Conservation (phyloP, 2,329 filamentous ascomycete species). For the Colletotrichum euphorbiae region DNA sequence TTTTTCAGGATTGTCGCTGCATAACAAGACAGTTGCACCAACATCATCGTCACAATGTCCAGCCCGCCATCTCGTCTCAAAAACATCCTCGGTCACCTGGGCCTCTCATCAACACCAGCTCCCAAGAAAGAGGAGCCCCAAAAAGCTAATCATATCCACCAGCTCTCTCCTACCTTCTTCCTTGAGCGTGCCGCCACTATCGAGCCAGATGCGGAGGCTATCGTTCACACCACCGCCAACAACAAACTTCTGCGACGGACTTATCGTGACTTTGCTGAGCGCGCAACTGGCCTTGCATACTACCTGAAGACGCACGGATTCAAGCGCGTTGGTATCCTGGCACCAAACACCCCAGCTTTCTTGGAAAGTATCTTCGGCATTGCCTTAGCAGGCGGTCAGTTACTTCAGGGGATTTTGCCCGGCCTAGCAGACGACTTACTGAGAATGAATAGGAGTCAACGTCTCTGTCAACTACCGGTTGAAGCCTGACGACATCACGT, state of each 20-base stretch:
- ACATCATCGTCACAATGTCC: slow-evolving; percentile 63
- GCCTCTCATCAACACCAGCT: slow-evolving; percentile 48
- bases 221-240: slow-evolving; percentile 87
- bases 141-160: slow-evolving; percentile 73
- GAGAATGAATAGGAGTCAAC: slow-evolving; percentile 65
- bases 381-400: slow-evolving; percentile 75
- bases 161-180: slow-evolving; percentile 88
- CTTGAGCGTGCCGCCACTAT: slow-evolving; percentile 87
- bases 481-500: slow-evolving; percentile 86
- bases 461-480: slow-evolving; percentile 75
- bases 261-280: slow-evolving; percentile 86
- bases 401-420: too few species aligned
- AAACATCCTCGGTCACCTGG: slow-evolving; percentile 65
- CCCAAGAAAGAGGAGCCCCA: slow-evolving; percentile 48
- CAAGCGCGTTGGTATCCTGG: slow-evolving; percentile 85
- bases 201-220: slow-evolving; percentile 86
- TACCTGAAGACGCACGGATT: slow-evolving; percentile 81
- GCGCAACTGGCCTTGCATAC: slow-evolving; percentile 88
- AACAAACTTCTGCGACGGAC: slow-evolving; percentile 77
- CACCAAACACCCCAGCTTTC: slow-evolving; percentile 94
- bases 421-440: neutral
- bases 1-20: neutral
- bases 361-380: slow-evolving; percentile 91
- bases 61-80: slow-evolving; percentile 70
- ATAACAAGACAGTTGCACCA: neutral